phyloP scores from a whole-genome alignment of 2,329 filamentous ascomycete genomes.

The Scleromitrula shiraiana region DNA sequence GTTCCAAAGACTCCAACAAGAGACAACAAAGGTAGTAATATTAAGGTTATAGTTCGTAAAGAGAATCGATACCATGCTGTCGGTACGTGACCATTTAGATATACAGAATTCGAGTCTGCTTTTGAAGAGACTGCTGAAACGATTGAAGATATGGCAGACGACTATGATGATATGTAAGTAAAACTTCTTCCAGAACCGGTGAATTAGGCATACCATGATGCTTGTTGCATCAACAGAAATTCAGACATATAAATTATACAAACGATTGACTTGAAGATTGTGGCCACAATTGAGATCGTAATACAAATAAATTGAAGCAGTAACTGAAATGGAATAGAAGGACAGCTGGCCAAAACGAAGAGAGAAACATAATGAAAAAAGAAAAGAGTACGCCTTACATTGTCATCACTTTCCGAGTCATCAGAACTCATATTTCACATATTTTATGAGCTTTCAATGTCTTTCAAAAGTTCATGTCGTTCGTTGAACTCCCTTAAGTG shows the following conservation, averaged over 20 bases:
- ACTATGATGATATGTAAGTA: constrained; percentile 4
- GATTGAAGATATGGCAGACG: constrained; percentile 6
- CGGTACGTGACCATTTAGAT: constrained; percentile 3
- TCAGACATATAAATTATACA: neutral
- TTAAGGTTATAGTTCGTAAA: constrained; percentile 13
- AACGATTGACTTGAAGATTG: too few relatives aligned
- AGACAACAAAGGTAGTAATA: constrained; percentile 18
- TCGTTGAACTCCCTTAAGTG: neutral
- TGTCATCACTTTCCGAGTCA: neutral
- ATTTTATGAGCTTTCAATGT: neutral
- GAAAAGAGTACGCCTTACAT: neutral
- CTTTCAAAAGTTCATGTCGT: neutral
- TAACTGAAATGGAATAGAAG: neutral
- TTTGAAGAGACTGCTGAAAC: neutral
- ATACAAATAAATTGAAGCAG: neutral
- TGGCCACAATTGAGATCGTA: neutral
- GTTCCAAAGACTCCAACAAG: constrained; percentile 15
- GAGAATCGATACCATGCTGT: constrained; percentile 12
- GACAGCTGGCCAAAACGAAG: neutral
- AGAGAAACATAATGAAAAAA: neutral
- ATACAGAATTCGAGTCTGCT: constrained; percentile 1
- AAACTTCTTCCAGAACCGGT: neutral
- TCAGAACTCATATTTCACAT: constrained; percentile 17
- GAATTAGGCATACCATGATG: constrained; percentile 5
- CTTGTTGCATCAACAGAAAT: neutral